Evolutionary conservation across 176 grass and related monocot genomes (phyloP).

Genomic region (Zoysia japonica): DNA sequence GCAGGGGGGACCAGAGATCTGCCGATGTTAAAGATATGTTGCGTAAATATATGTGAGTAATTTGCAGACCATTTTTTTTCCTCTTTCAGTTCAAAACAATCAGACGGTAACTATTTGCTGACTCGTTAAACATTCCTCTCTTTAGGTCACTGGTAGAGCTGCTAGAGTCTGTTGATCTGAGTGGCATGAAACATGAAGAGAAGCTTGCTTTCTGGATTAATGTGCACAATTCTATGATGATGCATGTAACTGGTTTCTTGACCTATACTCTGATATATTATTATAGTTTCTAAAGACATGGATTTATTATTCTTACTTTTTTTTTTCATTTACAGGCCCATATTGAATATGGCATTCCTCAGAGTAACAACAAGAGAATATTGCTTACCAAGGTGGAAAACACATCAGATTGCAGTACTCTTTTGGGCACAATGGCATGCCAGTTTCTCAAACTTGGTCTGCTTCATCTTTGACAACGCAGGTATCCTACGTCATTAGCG

Average conservation of each 20-base stretch:
- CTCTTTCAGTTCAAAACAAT: neutral
- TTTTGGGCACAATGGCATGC: neutral
- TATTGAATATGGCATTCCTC: slow-evolving; percentile 64
- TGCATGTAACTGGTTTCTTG: slow-evolving; percentile 68
- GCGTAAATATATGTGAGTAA: slow-evolving; percentile 71
- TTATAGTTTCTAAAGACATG: neutral
- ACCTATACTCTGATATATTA: neutral
- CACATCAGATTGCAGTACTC: neutral
- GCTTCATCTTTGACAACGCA: slow-evolving; percentile 24
- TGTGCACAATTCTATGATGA: slow-evolving; percentile 93
- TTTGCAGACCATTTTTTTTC: neutral
- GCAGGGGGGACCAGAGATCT: slow-evolving; percentile 57
- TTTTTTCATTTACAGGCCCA: slow-evolving; percentile 55
- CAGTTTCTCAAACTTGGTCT: neutral
- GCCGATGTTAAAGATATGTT: slow-evolving; percentile 61
- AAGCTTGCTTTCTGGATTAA: slow-evolving; percentile 98
- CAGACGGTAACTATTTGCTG: neutral
- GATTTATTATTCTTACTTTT: neutral
- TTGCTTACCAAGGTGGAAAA: slow-evolving; percentile 67
- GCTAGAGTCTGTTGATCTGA: slow-evolving; percentile 66
- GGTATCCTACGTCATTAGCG: slow-evolving; percentile 68
- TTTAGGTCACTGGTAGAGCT: slow-evolving; percentile 70
- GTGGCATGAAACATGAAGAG: slow-evolving; percentile 72
- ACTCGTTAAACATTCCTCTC: slow-evolving; percentile 1
- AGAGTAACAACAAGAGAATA: slow-evolving; percentile 67